Conservation (phyloP, 2,329 filamentous ascomycete species). For the Fusarium oxysporum region DNA sequence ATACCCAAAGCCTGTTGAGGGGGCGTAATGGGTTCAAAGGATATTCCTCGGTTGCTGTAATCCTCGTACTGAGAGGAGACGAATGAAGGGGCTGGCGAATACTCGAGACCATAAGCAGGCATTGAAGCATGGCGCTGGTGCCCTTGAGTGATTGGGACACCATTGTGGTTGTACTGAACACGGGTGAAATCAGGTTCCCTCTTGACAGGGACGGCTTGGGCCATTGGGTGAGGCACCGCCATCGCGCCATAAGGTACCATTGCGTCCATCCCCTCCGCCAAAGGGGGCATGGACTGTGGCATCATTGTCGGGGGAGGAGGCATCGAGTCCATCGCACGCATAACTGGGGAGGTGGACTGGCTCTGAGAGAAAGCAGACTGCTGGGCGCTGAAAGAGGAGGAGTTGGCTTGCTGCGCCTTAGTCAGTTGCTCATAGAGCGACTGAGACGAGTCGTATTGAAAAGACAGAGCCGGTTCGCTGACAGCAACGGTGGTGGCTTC, state of each 20-base stretch:
- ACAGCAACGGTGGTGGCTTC: constrained; percentile 97
- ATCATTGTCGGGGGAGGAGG: constrained; percentile 90
- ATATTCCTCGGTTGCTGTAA: constrained; percentile 95
- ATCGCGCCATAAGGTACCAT: constrained; percentile 78
- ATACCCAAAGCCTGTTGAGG: constrained; percentile 89
- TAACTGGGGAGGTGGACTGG: constrained; percentile 87
- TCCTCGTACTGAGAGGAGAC: constrained; percentile 99
- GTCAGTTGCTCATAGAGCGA: constrained; percentile 99
- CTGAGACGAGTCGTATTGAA: constrained; percentile 99
- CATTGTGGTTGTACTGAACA: constrained; percentile 92
- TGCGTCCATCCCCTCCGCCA: constrained; percentile 75
- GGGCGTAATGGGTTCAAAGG: constrained; percentile 95
- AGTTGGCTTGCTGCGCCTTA: constrained; percentile 98
- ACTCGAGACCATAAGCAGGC: constrained; percentile 94
- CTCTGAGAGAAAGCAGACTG: constrained; percentile 76
- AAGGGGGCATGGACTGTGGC: constrained; percentile 66
- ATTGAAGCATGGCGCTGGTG: constrained; percentile 98
- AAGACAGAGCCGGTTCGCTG: constrained; percentile 95
- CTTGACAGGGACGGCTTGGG: constrained; percentile 80
- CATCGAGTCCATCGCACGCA: constrained; percentile 94
- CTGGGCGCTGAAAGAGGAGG: constrained; percentile 92
- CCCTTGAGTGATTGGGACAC: constrained; percentile 82
- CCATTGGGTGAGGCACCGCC: constrained; percentile 75
- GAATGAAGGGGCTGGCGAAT: constrained; percentile 96
- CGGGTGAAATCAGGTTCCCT: constrained; percentile 86